These are phyloP conservation scores for Pseudisothecium myosuroides DNA, from an alignment of 225 moss, liverwort and hornwort genomes.

Conservation along the genomic window DNA sequence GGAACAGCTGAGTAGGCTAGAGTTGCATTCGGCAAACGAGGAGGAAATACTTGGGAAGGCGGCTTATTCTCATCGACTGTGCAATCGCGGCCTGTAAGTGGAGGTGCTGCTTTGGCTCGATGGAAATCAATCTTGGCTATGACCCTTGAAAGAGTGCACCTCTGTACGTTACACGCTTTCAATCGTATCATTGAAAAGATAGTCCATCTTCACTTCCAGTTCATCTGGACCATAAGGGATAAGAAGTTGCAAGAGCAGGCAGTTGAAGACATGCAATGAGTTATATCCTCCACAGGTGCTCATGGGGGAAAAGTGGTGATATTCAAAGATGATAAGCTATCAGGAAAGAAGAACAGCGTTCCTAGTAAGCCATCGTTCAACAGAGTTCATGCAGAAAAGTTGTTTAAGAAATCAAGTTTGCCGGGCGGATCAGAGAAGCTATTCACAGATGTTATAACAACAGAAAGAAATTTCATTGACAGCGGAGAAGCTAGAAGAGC, in stretches of 20 bases:
- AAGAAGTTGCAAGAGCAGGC: not conserved
- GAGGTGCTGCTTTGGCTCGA: not conserved
- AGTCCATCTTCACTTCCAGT: not conserved
- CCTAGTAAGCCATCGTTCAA: no score
- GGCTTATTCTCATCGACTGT: not conserved
- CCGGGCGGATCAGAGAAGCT: no score
- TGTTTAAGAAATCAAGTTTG: no score
- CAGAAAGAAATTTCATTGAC: no score
- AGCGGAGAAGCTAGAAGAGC: no score
- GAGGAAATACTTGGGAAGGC: not conserved
- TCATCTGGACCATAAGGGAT: not conserved
- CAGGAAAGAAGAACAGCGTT: no score
- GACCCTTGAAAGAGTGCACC: not conserved
- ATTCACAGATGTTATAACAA: no score
- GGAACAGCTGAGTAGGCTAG: rapidly evolving
- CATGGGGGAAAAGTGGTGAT: no score
- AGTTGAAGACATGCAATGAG: not conserved
- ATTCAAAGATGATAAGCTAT: no score
- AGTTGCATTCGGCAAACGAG: not conserved
- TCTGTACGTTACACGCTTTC: not conserved
- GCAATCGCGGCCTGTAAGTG: not conserved
- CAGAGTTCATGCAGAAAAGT: no score
- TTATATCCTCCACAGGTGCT: not conserved
- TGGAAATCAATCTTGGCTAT: not conserved
- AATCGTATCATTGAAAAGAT: not conserved